Evolutionary conservation across 2,329 filamentous ascomycete species (phyloP).

Genomic region (Fusarium tuaranense): DNA sequence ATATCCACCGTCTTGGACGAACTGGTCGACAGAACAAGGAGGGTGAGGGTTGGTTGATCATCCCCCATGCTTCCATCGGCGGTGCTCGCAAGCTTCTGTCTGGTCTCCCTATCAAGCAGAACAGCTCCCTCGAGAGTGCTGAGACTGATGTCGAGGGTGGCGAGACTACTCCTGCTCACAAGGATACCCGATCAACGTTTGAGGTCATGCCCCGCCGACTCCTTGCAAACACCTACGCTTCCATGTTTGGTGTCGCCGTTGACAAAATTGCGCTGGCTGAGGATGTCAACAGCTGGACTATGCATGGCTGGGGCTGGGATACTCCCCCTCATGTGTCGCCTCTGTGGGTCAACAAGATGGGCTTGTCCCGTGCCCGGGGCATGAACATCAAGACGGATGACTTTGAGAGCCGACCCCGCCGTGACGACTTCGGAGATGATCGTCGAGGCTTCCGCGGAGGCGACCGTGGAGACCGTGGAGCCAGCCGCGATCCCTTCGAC

Average conservation of each 20-base stretch:
- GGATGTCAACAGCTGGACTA: constrained; percentile 66
- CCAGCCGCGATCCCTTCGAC: not conserved
- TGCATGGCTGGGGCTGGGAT: constrained; percentile 63
- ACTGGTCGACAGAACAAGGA: constrained; percentile 81
- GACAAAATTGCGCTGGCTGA: constrained; percentile 57
- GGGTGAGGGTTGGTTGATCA: constrained; percentile 77
- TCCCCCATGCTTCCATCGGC: constrained; percentile 65
- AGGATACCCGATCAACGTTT: constrained; percentile 57
- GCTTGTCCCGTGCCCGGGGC: constrained; percentile 44
- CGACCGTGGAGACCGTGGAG: constrained; percentile 17
- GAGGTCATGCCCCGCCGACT: constrained; percentile 50
- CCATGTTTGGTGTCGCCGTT: constrained; percentile 65
- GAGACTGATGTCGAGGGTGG: constrained; percentile 65
- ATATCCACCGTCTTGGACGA: constrained; percentile 82
- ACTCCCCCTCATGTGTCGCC: constrained; percentile 56
- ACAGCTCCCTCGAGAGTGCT: constrained; percentile 63
- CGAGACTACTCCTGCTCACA: constrained; percentile 59
- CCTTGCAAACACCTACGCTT: constrained; percentile 62
- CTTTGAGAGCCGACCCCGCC: not conserved
- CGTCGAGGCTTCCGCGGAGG: constrained; percentile 13
- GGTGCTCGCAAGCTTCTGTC: constrained; percentile 63
- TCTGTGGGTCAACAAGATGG: constrained; percentile 47
- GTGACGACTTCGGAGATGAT: not conserved
- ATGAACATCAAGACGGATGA: constrained; percentile 50
- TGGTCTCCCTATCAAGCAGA: constrained; percentile 70